Conservation (phyloP, 2,329 filamentous ascomycete genomes). For the Hypoxylon sp. region DNA sequence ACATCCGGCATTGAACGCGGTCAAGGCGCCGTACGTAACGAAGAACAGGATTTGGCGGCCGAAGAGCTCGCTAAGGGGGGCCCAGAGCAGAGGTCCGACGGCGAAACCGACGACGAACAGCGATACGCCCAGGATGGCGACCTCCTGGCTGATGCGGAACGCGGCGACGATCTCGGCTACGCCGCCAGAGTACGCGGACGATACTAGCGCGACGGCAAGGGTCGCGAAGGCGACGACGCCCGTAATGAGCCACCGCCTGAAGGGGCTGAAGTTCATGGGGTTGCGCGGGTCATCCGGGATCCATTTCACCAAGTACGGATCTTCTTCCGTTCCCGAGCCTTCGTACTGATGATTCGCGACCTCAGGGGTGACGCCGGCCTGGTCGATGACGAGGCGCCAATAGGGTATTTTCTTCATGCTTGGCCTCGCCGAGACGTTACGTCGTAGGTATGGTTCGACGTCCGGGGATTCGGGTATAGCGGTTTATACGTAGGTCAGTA, state of each 20-base stretch:
- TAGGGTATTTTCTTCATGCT: slow-evolving; percentile 9
- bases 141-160: slow-evolving; percentile 63
- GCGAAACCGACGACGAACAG: slow-evolving; percentile 67
- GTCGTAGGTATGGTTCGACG: background rate
- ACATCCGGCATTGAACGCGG: slow-evolving; percentile 67
- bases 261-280: slow-evolving; percentile 68
- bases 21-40: slow-evolving; percentile 63
- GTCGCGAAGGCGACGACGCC: slow-evolving; percentile 72
- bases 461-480: background rate
- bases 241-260: slow-evolving; percentile 74
- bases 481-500: background rate
- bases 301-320: slow-evolving; percentile 76
- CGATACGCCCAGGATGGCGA: slow-evolving; percentile 63
- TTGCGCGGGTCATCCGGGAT: slow-evolving; percentile 75
- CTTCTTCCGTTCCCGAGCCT: slow-evolving; percentile 72
- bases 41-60: slow-evolving; percentile 66
- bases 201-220: slow-evolving; percentile 74
- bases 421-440: background rate
- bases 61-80: slow-evolving; percentile 69
- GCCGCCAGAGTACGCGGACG: slow-evolving; percentile 73
- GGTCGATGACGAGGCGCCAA: slow-evolving; percentile 60
- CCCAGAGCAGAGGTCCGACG: slow-evolving; percentile 67
- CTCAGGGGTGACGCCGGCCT: slow-evolving; percentile 66
- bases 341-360: slow-evolving; percentile 56
- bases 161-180: slow-evolving; percentile 63